A percentile compares a stretch with the other conserved stretches of the same genome.
These are phyloP conservation scores for Quercus wislizeni DNA, from an alignment of 306 rosid species.

Conservation along the genomic window DNA sequence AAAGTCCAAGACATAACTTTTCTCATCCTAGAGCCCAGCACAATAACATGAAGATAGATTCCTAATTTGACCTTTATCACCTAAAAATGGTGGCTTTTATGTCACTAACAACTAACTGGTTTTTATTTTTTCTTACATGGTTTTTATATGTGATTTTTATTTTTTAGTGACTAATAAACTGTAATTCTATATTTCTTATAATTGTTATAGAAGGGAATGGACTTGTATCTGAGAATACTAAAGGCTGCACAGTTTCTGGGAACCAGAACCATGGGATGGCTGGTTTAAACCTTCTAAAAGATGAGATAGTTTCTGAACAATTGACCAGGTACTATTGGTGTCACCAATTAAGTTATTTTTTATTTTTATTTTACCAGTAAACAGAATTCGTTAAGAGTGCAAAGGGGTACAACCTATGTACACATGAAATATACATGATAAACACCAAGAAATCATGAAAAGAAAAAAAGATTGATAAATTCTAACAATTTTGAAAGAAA, in stretches of 20 bases:
- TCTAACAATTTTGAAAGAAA: too few relatives aligned
- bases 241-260: conserved; percentile 33
- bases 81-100: background rate
- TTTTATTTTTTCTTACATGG: background rate
- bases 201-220: conserved; percentile 27
- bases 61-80: too few relatives aligned
- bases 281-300: conserved; percentile 51
- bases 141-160: background rate
- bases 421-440: too few relatives aligned
- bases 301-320: conserved; percentile 93
- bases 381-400: too few relatives aligned
- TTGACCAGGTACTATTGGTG: conserved; percentile 65
- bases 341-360: conserved; percentile 4
- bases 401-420: too few relatives aligned
- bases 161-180: background rate
- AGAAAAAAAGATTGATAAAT: too few relatives aligned
- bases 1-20: too few relatives aligned
- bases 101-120: background rate
- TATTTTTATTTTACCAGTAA: too few relatives aligned
- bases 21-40: too few relatives aligned
- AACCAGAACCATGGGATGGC: conserved; percentile 34
- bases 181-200: background rate
- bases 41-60: too few relatives aligned
- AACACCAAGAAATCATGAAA: too few relatives aligned
- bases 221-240: conserved; percentile 26